These are phyloP conservation scores for Urostyla sp. DNA, from an alignment of 73 alveolate genomes.

Conservation along the genomic window DNA sequence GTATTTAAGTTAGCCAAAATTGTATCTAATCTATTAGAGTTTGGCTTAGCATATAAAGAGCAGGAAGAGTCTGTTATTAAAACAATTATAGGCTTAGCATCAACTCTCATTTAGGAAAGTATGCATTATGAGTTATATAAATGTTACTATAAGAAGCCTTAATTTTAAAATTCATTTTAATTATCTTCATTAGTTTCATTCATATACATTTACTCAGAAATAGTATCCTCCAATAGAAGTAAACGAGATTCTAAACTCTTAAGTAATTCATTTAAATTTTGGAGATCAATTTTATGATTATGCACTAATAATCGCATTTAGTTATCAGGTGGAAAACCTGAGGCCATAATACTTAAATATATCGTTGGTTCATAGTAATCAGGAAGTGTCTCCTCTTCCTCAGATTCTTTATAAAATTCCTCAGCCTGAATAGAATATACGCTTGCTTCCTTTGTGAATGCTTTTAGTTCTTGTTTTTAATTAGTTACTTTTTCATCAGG, in stretches of 20 bases:
- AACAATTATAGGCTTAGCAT: constrained; percentile 31
- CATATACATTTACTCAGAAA: constrained; percentile 27
- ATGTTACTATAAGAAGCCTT: constrained; percentile 25
- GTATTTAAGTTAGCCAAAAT: constrained; percentile 3
- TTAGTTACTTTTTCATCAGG: too few species aligned
- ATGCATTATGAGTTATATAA: neutral
- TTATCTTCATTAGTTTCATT: neutral
- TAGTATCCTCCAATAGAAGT: neutral
- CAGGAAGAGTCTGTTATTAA: constrained; percentile 24
- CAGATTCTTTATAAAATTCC: too few species aligned
- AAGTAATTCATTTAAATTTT: neutral
- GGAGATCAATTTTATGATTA: constrained; percentile 17
- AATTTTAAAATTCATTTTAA: neutral
- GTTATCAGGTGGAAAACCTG: constrained; percentile 37
- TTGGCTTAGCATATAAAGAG: constrained; percentile 8
- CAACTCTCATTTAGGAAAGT: constrained; percentile 1
- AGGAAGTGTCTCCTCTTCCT: neutral
- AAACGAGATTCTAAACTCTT: constrained; percentile 8
- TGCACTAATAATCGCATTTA: constrained; percentile 31
- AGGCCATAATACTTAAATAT: constrained; percentile 16
- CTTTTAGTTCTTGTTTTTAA: too few species aligned
- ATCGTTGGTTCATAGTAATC: constrained; percentile 30
- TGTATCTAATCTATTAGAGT: constrained; percentile 7
- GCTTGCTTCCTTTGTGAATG: too few species aligned
- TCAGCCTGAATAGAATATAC: too few species aligned